Conservation (phyloP, 345 rosid genomes). For the Nasturtium officinale region DNA sequence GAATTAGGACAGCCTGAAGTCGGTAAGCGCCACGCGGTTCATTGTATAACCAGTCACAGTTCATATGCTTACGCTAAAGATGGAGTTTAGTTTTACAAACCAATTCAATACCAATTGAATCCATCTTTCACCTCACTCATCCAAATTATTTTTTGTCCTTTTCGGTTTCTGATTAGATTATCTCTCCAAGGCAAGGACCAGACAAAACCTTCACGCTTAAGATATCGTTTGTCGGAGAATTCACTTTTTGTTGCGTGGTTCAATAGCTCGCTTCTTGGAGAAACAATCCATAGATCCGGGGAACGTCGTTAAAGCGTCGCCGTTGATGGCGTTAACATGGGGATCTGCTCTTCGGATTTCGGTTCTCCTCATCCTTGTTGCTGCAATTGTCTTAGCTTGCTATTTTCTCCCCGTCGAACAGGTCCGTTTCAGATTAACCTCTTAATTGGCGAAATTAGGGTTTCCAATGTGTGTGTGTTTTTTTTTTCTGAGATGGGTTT, state of each 20-base stretch:
- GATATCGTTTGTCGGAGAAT: constrained; percentile 11
- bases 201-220: constrained; percentile 2
- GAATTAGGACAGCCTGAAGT: constrained; percentile 22
- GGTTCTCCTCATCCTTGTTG: constrained; percentile 66
- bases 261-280: constrained; percentile 9
- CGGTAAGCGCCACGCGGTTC: constrained; percentile 38
- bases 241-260: constrained; percentile 1
- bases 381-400: constrained; percentile 70
- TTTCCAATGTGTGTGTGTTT: constrained; percentile 7
- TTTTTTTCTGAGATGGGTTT: constrained; percentile 24
- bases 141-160: constrained; percentile 1
- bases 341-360: constrained; percentile 71
- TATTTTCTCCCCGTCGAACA: constrained; percentile 91
- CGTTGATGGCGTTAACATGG: constrained; percentile 77
- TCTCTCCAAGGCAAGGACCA: constrained; percentile 30
- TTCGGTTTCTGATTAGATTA: constrained; percentile 9
- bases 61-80: constrained; percentile 24
- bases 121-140: constrained; percentile 24
- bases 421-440: constrained; percentile 42
- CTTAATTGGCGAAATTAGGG: background rate
- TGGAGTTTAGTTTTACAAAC: constrained; percentile 34
- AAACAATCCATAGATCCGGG: constrained; percentile 22
- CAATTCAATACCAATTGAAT: constrained; percentile 36
- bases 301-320: constrained; percentile 17
- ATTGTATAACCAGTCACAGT: constrained; percentile 24